Conservation (phyloP, 2,329 filamentous ascomycete species). For the Sphaerulina musiva region DNA sequence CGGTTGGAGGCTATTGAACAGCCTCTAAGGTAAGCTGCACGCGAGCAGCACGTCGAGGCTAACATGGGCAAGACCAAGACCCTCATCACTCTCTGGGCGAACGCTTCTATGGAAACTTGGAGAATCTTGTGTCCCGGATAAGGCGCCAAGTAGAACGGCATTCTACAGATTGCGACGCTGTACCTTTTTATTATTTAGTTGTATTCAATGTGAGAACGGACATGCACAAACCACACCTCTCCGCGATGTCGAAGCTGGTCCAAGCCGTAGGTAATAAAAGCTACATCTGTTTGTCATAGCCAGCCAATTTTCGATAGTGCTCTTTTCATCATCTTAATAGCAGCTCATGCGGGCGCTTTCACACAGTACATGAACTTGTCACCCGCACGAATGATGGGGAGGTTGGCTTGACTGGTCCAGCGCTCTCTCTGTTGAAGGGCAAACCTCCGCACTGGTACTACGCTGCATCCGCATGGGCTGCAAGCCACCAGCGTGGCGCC, state of each 20-base stretch:
- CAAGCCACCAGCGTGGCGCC: conserved; percentile 10
- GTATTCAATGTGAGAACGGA: neutral
- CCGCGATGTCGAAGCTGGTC: too few relatives aligned
- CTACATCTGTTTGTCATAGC: neutral
- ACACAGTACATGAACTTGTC: neutral
- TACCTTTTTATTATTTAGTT: too few relatives aligned
- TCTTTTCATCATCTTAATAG: neutral
- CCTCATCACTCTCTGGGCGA: neutral
- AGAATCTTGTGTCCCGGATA: neutral
- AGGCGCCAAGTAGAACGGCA: neutral
- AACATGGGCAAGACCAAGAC: too few relatives aligned
- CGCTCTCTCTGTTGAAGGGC: neutral
- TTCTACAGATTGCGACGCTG: too few relatives aligned
- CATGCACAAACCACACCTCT: neutral
- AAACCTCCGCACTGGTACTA: too few relatives aligned
- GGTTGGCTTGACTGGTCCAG: neutral
- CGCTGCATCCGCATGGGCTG: neutral
- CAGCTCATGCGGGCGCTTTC: neutral
- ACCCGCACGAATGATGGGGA: neutral
- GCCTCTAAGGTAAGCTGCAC: too few relatives aligned
- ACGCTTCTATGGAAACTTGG: neutral
- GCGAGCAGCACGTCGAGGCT: too few relatives aligned
- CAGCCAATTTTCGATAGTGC: neutral
- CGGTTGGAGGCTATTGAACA: too few relatives aligned
- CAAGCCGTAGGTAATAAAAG: too few relatives aligned